A percentile compares a stretch with the other conserved stretches of the same genome.
Conservation (phyloP, 257 asterid species). For the Nicotiana attenuata region DNA sequence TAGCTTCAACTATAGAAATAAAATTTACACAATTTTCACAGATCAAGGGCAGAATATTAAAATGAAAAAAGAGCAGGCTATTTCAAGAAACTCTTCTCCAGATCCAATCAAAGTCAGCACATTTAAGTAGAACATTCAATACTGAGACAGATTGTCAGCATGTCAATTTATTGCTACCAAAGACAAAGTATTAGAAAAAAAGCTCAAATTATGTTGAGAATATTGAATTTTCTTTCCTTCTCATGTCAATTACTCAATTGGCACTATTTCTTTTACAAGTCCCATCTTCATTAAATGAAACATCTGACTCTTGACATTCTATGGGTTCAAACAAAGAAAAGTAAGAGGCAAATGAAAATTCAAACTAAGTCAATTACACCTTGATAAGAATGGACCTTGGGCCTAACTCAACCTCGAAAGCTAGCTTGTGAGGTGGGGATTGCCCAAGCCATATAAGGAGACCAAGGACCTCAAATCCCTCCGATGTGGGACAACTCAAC, state of each 20-base stretch:
- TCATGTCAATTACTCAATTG: background rate
- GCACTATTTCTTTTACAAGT: background rate
- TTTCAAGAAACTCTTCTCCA: background rate
- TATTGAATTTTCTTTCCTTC: background rate
- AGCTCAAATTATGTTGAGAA: background rate
- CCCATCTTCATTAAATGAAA: background rate
- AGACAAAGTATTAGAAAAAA: background rate
- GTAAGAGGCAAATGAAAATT: background rate
- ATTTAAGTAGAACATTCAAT: slow-evolving; percentile 4
- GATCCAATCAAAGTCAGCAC: background rate
- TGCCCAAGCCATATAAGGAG: too few species aligned
- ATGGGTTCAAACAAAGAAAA: background rate
- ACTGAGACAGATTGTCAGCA: background rate
- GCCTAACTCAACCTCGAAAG: too few species aligned
- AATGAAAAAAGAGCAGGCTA: background rate
- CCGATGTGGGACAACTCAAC: too few species aligned
- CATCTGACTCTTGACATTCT: background rate
- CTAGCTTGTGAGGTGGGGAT: too few species aligned
- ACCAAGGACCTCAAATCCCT: too few species aligned
- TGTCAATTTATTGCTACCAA: background rate
- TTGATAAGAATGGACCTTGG: too few species aligned
- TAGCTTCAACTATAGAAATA: background rate
- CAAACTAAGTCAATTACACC: background rate
- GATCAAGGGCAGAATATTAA: background rate
- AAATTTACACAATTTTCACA: background rate